Conservation (phyloP, 2,329 filamentous ascomycete genomes). For the Botrytis tulipae region DNA sequence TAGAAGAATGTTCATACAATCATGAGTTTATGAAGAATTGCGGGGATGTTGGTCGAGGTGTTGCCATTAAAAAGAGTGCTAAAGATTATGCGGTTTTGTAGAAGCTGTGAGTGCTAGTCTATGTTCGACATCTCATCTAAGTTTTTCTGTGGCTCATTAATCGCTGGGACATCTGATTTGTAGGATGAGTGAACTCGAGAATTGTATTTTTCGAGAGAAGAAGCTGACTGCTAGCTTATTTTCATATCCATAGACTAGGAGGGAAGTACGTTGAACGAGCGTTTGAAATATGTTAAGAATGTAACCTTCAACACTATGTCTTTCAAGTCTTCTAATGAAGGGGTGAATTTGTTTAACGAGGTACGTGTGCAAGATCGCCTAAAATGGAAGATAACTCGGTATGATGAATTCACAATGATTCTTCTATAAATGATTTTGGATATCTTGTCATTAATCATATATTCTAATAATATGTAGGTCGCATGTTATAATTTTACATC, state of each 20-base stretch:
- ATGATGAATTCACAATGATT: neutral
- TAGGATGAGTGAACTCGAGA: neutral
- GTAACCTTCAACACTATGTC: neutral
- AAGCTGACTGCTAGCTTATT: neutral
- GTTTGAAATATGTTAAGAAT: neutral
- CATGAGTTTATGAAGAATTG: neutral
- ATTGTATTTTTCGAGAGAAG: rapidly evolving
- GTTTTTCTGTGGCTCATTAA: neutral
- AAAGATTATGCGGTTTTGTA: neutral
- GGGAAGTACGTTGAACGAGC: too few relatives aligned
- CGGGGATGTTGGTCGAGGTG: neutral
- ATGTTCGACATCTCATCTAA: neutral
- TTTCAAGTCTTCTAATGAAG: neutral
- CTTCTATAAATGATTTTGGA: rapidly evolving
- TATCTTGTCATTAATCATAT: neutral
- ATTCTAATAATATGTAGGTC: neutral
- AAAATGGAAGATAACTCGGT: neutral
- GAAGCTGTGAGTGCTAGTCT: neutral
- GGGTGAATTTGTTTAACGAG: neutral
- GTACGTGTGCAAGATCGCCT: neutral
- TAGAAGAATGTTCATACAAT: neutral
- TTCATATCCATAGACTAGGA: neutral
- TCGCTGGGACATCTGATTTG: neutral
- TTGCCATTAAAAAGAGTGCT: neutral
- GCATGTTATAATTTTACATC: neutral